These are phyloP conservation scores for Asterochloris sp. DNA, from an alignment of 139 green algal species.

Conservation along the genomic window DNA sequence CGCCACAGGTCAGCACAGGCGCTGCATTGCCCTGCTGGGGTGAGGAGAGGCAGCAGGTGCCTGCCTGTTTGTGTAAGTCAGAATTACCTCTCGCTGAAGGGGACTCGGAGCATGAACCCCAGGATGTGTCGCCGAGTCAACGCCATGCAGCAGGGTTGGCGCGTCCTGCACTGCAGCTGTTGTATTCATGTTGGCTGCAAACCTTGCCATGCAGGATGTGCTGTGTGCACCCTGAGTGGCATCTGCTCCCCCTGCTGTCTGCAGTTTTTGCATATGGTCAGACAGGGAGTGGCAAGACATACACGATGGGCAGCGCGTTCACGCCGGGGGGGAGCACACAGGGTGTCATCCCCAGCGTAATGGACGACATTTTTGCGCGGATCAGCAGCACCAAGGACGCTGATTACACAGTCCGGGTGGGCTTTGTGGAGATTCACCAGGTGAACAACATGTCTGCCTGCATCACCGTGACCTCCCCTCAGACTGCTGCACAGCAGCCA, in stretches of 20 bases:
- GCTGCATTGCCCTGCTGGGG: not conserved
- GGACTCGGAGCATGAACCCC: too few relatives aligned
- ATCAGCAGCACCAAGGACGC: conserved; percentile 39
- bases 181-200: too few relatives aligned
- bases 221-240: conserved; percentile 73
- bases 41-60: too few relatives aligned
- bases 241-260: conserved; percentile 87
- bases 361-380: conserved; percentile 71
- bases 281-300: conserved; percentile 79
- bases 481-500: not conserved
- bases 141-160: too few relatives aligned
- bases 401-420: conserved; percentile 74
- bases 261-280: conserved; percentile 72
- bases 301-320: conserved; percentile 85
- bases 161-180: too few relatives aligned
- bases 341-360: conserved; percentile 82
- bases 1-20: conserved; percentile 54
- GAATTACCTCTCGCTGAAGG: too few relatives aligned
- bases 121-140: too few relatives aligned
- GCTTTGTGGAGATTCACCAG: conserved; percentile 94
- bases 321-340: conserved; percentile 27
- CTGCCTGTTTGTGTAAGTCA: too few relatives aligned
- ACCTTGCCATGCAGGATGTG: conserved; percentile 41
- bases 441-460: conserved; percentile 27
- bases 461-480: too few relatives aligned